Evolutionary conservation across 441 rosid genomes (phyloP), one percentile per base, ranked within the genome.

Genomic region (Corymbia calophylla): DNA sequence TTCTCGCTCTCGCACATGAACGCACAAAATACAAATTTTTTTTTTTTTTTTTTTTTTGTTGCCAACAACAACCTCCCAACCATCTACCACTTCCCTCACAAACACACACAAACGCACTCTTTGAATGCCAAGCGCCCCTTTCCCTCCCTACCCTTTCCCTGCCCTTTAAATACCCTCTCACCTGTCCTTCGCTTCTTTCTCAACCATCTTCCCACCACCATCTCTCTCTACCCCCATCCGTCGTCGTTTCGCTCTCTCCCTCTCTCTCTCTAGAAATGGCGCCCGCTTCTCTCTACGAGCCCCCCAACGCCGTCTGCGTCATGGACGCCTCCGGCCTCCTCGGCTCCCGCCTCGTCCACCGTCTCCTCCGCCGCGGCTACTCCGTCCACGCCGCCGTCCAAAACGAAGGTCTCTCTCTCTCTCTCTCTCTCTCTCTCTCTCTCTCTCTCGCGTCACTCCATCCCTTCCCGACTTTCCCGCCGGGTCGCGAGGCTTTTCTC

Each of bases 291-390:
- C 89, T 92, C 68, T 9, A 88, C 87, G 91, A 87, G 15, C 47
- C 54, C 49, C 81, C 92, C 7, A 90, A 88, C 81, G 88, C 92
- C 5, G 95, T 94, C 21, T 95, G 97, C 88, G 97, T 95, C 81
- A 94, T 94, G 97, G 96, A 94, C 56, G 95, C 97, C 86, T 94
- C 96, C 9, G 93, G 95, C 88, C 87, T 51, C 77, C 93, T 95
- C 23, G 97, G 97, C 88, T 93, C 92, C 53, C 25, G 91, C 90
- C 92, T 95, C 27, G 94, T 94, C 19, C 89, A 91, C 29, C 92
- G 91, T 31, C 93, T 95, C 88, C 91, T 94, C 89, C 90, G 60
- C 4, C 91, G 93, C 87, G 96, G 96, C 81, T 94, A 94, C 91
- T 92, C 92, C 62, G 96, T 95, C 58, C 97, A 95, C 88, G 96